A percentile compares a stretch with the other conserved stretches of the same genome.
These are phyloP conservation scores for Penicillium antarcticum DNA, from an alignment of 495 filamentous ascomycete species.

Conservation along the genomic window DNA sequence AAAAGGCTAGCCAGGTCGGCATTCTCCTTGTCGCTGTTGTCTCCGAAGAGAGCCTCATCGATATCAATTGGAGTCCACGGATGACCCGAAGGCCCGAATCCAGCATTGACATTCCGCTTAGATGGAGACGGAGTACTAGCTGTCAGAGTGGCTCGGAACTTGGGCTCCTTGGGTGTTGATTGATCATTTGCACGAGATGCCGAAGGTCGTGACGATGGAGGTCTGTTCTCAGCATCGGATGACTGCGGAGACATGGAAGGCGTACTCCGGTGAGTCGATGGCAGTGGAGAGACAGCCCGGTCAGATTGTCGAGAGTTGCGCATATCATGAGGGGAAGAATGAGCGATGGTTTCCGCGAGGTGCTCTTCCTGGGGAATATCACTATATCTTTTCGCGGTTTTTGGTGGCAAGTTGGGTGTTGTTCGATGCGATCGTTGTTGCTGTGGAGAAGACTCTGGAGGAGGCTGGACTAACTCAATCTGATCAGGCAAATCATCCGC, in stretches of 20 bases:
- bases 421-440: conserved; percentile 18
- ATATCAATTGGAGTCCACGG: conserved; percentile 76
- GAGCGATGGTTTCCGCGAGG: conserved; percentile 28
- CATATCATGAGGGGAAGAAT: conserved; percentile 11
- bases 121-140: conserved; percentile 65
- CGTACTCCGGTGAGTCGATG: conserved; percentile 28
- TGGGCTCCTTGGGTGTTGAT: conserved; percentile 41
- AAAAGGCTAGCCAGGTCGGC: conserved; percentile 41
- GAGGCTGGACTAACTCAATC: conserved; percentile 20
- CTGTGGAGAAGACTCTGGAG: conserved; percentile 19
- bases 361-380: conserved; percentile 43
- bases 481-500: conserved; percentile 24
- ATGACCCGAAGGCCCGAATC: conserved; percentile 52
- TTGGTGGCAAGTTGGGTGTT: conserved; percentile 36
- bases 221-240: conserved; percentile 78
- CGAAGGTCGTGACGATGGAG: conserved; percentile 60
- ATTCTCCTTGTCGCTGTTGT: conserved; percentile 53
- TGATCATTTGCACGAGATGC: conserved; percentile 27
- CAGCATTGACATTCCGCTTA: conserved; percentile 56
- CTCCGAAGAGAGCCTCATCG: conserved; percentile 51
- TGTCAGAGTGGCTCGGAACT: conserved; percentile 44
- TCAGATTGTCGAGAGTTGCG: conserved; percentile 12
- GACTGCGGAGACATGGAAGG: conserved; percentile 68
- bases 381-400: conserved; percentile 43
- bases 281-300: conserved; percentile 32